Percentiles rank a stretch among this genome's conserved stretches.
phyloP scores from a whole-genome alignment of 2,329 filamentous ascomycete genomes.

The Sporothrix curviconia region DNA sequence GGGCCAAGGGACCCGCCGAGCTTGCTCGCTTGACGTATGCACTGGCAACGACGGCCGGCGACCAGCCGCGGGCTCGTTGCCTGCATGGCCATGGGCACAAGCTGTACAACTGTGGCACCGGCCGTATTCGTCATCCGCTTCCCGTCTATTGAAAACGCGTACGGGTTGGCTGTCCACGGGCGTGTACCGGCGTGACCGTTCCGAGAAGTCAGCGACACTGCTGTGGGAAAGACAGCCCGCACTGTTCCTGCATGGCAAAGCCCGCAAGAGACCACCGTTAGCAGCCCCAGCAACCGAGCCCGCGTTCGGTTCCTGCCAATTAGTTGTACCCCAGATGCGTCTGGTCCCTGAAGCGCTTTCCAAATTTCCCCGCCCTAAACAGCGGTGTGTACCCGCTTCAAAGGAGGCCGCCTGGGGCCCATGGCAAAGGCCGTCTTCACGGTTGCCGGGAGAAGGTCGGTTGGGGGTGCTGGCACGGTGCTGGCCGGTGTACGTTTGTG shows the following conservation, averaged over 20 bases:
- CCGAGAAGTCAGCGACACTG: constrained; percentile 19
- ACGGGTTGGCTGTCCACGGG: constrained; percentile 25
- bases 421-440: constrained; percentile 37
- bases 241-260: constrained; percentile 41
- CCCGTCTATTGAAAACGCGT: constrained; percentile 25
- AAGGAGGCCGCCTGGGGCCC: no score
- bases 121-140: constrained; percentile 9
- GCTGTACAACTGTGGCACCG: constrained; percentile 21
- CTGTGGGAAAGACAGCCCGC: constrained; percentile 45
- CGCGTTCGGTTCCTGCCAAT: constrained; percentile 47
- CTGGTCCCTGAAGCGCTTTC: constrained; percentile 41
- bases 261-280: constrained; percentile 34
- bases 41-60: constrained; percentile 23
- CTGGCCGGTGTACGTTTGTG: constrained; percentile 42
- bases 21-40: constrained; percentile 22
- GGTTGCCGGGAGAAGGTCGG: constrained; percentile 34
- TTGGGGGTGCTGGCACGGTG: constrained; percentile 41
- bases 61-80: constrained; percentile 25
- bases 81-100: constrained; percentile 21
- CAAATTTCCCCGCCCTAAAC: no score
- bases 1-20: constrained; percentile 17
- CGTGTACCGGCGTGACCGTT: constrained; percentile 25
- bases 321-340: constrained; percentile 41
- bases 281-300: constrained; percentile 33
- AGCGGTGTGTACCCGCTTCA: no score